phyloP scores from a whole-genome alignment of 1,139 yeast genomes.

The Saccharomycopsis crataegensis region DNA sequence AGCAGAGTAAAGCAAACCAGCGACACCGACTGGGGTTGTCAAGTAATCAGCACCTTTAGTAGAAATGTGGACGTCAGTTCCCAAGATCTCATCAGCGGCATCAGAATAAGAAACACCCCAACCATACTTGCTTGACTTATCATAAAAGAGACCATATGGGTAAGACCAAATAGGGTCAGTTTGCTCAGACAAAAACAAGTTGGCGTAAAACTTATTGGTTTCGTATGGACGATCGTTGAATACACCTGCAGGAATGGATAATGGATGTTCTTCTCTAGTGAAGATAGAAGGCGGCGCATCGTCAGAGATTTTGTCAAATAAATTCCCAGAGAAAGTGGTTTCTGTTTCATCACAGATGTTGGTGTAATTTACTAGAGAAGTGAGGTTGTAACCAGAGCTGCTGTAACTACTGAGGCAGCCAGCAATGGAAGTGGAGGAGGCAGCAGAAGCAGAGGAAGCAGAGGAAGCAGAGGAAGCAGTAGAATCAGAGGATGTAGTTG shows the following conservation, averaged over 20 bases:
- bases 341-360: constrained; percentile 6
- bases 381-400: not conserved
- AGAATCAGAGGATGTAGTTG: not conserved
- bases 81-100: constrained; percentile 38
- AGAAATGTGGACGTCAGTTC: constrained; percentile 26
- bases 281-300: constrained; percentile 44
- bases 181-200: constrained; percentile 50
- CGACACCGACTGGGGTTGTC: constrained; percentile 47
- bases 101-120: constrained; percentile 55
- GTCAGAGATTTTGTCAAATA: constrained; percentile 45
- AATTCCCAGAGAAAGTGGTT: constrained; percentile 28
- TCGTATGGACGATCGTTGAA: constrained; percentile 41
- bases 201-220: constrained; percentile 68
- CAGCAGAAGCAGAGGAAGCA: not conserved
- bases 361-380: not conserved
- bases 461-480: not conserved
- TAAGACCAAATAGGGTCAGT: constrained; percentile 44
- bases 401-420: constrained; percentile 18
- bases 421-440: constrained; percentile 21
- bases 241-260: constrained; percentile 42
- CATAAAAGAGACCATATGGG: constrained; percentile 59
- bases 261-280: constrained; percentile 38
- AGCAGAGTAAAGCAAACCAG: constrained; percentile 51
- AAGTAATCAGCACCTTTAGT: constrained; percentile 34
- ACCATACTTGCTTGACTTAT: constrained; percentile 40